Percentiles rank a stretch among this genome's conserved stretches.
Conservation (phyloP, 495 filamentous ascomycete species). For the Emericellopsis terricola region DNA sequence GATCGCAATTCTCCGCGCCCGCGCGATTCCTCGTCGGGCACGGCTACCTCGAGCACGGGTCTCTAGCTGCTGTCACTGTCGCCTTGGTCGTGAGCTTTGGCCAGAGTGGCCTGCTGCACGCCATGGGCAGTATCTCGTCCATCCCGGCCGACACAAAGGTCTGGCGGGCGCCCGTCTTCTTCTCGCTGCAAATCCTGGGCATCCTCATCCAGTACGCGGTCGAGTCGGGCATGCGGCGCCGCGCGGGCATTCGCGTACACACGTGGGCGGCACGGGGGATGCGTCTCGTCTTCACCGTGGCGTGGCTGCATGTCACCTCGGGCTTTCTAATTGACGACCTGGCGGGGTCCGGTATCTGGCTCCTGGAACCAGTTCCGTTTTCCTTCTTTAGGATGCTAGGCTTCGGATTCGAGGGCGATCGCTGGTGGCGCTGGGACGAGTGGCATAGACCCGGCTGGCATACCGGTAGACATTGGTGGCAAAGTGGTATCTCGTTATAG, state of each 20-base stretch:
- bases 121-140: conserved; percentile 35
- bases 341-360: conserved; percentile 38
- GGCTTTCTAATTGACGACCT: conserved; percentile 42
- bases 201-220: conserved; percentile 27
- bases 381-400: conserved; percentile 38
- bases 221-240: not conserved
- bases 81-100: conserved; percentile 32
- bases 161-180: conserved; percentile 24
- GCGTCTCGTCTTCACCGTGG: conserved; percentile 32
- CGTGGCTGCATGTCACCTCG: conserved; percentile 41
- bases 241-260: conserved; percentile 12
- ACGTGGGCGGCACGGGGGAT: conserved; percentile 20
- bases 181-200: conserved; percentile 37
- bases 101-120: conserved; percentile 42
- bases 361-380: conserved; percentile 52
- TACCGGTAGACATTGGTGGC: conserved; percentile 41
- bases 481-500: conserved; percentile 35
- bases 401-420: conserved; percentile 24
- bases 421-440: conserved; percentile 39
- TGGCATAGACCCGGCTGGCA: conserved; percentile 27
- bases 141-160: conserved; percentile 25
- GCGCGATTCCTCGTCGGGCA: conserved; percentile 27
- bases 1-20: conserved; percentile 46
- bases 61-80: conserved; percentile 3
- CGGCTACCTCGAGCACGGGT: conserved; percentile 10